phyloP scores from a whole-genome alignment of 306 rosid genomes.

The Acacia crassicarpa region DNA sequence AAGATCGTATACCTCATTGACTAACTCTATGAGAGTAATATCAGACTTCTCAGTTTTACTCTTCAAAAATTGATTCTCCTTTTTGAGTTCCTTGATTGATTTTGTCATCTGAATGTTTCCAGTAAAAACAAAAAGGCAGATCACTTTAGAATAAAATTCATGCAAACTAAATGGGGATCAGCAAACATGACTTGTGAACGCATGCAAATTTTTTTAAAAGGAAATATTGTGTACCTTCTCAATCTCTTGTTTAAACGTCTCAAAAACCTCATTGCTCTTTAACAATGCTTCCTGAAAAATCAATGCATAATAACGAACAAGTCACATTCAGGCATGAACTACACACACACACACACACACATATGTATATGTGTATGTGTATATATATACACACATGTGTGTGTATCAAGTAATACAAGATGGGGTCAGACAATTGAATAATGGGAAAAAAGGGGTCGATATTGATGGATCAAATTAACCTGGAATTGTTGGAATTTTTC shows the following conservation, averaged over 20 bases:
- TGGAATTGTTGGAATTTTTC: slow-evolving; percentile 95
- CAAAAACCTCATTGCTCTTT: slow-evolving; percentile 90
- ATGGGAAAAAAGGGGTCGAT: not conserved
- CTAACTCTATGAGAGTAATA: slow-evolving; percentile 76
- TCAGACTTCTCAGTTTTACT: slow-evolving; percentile 89
- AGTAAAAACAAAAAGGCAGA: slow-evolving; percentile 18
- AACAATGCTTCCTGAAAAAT: slow-evolving; percentile 76
- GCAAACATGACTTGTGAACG: slow-evolving; percentile 23
- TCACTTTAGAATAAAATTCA: slow-evolving; percentile 22
- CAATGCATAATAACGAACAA: slow-evolving; percentile 33
- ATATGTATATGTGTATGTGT: too few relatives aligned
- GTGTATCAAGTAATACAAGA: not conserved
- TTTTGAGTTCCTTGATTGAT: slow-evolving; percentile 91
- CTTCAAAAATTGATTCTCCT: slow-evolving; percentile 91
- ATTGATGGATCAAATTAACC: slow-evolving; percentile 38
- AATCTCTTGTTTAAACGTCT: slow-evolving; percentile 88
- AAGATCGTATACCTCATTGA: slow-evolving; percentile 68
- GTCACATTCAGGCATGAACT: slow-evolving; percentile 1
- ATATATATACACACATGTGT: not conserved
- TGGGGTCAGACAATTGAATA: not conserved
- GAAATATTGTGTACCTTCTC: slow-evolving; percentile 63
- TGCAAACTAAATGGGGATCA: slow-evolving; percentile 20
- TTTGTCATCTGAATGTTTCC: slow-evolving; percentile 74
- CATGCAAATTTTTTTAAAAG: slow-evolving; percentile 5
- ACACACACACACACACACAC: not conserved